Evolutionary conservation across 176 grass and related monocot genomes (phyloP).

Genomic region (Carex pumila): DNA sequence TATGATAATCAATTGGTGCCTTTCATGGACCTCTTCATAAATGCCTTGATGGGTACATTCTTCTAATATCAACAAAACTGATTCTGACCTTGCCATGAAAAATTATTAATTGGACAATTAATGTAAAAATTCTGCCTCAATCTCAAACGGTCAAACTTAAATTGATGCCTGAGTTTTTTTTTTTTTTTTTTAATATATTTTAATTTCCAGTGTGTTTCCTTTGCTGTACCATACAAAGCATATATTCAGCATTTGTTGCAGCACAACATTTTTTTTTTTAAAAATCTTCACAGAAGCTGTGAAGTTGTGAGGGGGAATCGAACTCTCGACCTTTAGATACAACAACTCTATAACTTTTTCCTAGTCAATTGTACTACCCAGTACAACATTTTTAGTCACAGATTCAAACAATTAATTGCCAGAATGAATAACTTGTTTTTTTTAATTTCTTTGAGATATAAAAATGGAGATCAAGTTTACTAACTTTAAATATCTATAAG

Average conservation of each 20-base stretch:
- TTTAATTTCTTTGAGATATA: no score
- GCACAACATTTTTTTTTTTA: background rate
- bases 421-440: no score
- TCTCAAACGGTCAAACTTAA: background rate
- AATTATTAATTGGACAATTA: background rate
- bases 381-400: background rate
- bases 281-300: no score
- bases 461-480: no score
- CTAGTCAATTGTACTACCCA: no score
- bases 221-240: background rate
- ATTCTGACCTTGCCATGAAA: slow-evolving; percentile 5
- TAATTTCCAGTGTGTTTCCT: background rate
- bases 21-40: background rate
- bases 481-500: no score
- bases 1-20: background rate
- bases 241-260: background rate
- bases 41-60: background rate
- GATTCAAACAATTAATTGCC: background rate
- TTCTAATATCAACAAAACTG: background rate
- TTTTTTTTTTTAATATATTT: background rate
- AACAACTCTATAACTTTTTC: no score
- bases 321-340: no score
- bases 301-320: no score
- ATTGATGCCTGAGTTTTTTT: background rate
- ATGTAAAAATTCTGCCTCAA: no score